Evolutionary conservation across 257 asterid species (phyloP).

Genomic region (Jasminum sambac): DNA sequence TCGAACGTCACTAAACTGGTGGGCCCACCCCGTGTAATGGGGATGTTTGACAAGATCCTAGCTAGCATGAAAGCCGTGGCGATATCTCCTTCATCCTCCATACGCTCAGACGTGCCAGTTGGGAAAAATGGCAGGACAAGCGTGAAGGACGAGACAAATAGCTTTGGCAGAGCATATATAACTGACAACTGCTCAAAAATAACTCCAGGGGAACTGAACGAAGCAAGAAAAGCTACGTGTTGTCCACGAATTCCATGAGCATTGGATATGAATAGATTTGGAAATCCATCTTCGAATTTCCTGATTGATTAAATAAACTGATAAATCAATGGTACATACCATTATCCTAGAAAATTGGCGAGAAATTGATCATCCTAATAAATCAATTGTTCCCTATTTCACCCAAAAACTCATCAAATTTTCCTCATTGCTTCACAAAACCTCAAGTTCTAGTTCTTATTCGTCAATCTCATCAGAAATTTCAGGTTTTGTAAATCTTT

Average conservation of each 20-base stretch:
- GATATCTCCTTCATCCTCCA: slow-evolving; percentile 99
- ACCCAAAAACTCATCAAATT: no score
- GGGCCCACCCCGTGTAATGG: slow-evolving; percentile 93
- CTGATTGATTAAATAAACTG: slow-evolving; percentile 42
- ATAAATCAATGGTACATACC: slow-evolving; percentile 19
- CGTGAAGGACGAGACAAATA: slow-evolving; percentile 89
- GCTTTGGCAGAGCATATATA: slow-evolving; percentile 87
- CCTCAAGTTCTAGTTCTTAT: no score
- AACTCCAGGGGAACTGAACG: slow-evolving; percentile 94
- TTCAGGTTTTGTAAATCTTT: no score
- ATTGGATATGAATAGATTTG: slow-evolving; percentile 86
- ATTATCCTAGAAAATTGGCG: slow-evolving; percentile 10
- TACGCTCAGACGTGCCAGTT: slow-evolving; percentile 96
- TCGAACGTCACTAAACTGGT: slow-evolving; percentile 89
- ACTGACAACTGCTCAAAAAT: slow-evolving; percentile 91
- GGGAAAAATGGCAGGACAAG: slow-evolving; percentile 98
- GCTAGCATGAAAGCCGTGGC: slow-evolving; percentile 97
- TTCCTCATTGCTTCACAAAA: no score
- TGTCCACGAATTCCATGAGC: slow-evolving; percentile 98
- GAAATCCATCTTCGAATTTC: slow-evolving; percentile 97
- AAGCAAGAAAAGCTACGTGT: slow-evolving; percentile 95
- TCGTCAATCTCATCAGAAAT: no score
- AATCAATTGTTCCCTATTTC: no score
- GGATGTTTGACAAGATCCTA: slow-evolving; percentile 88
- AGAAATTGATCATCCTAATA: background rate